These are phyloP conservation scores for Curvularia hawaiiensis DNA, from an alignment of 2,329 filamentous ascomycete species.

Conservation along the genomic window DNA sequence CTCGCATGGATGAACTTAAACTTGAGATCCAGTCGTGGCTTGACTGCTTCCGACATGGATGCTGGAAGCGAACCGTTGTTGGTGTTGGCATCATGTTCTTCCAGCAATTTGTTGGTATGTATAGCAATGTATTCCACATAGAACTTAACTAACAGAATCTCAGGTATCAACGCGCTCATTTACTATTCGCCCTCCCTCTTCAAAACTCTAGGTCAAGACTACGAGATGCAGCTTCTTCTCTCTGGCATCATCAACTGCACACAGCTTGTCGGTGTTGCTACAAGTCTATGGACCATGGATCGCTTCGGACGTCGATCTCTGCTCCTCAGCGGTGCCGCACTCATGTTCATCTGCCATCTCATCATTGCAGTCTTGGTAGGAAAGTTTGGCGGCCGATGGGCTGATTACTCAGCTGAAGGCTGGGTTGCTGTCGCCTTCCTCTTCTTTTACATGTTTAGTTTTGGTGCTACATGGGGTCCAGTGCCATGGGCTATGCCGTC, in stretches of 20 bases:
- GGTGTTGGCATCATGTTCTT: constrained; percentile 52
- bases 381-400: constrained; percentile 58
- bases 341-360: constrained; percentile 59
- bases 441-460: constrained; percentile 67
- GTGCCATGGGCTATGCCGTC: constrained; percentile 56
- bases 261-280: constrained; percentile 50
- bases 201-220: constrained; percentile 62
- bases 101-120: constrained; percentile 49
- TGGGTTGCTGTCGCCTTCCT: constrained; percentile 64
- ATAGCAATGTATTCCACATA: background rate
- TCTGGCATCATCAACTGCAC: constrained; percentile 66
- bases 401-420: constrained; percentile 56
- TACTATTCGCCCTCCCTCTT: constrained; percentile 68
- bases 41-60: constrained; percentile 55
- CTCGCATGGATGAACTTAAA: constrained; percentile 44
- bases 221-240: constrained; percentile 61
- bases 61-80: constrained; percentile 51
- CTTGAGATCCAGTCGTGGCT: constrained; percentile 55
- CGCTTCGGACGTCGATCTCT: constrained; percentile 49
- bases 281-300: constrained; percentile 53
- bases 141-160: constrained; percentile 2
- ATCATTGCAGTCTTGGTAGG: constrained; percentile 62
- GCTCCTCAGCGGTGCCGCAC: constrained; percentile 50
- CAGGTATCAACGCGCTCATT: constrained; percentile 53
- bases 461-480: constrained; percentile 64